Evolutionary conservation across 371 early-diverging fungal genomes (phyloP).

Genomic region (Zychaea mexicana): DNA sequence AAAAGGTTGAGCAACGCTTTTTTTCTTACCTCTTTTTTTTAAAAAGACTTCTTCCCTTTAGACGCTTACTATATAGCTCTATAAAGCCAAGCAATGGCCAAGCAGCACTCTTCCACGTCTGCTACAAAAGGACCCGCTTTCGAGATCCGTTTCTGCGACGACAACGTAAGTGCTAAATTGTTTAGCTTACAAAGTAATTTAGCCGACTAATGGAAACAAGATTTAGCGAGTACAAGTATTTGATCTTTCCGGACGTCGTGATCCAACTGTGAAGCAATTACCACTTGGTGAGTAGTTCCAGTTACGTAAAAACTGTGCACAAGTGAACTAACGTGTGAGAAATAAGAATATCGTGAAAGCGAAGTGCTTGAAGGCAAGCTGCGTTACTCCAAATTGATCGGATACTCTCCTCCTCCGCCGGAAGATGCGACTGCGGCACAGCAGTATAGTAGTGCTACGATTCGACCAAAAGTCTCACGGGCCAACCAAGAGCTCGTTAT

Average conservation of each 20-base stretch:
- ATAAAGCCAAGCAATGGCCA: conserved; percentile 1
- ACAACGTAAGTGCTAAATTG: conserved; percentile 22
- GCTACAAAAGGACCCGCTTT: conserved; percentile 27
- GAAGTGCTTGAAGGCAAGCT: conserved; percentile 33
- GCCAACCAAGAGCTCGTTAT: neutral
- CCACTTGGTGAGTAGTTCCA: conserved; percentile 24
- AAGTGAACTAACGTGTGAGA: neutral
- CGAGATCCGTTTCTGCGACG: conserved; percentile 43
- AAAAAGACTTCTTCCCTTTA: too few relatives aligned
- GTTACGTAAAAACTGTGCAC: neutral
- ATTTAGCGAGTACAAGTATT: conserved; percentile 44
- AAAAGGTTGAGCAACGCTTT: neutral
- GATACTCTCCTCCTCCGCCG: neutral
- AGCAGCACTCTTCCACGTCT: neutral
- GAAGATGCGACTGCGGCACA: neutral
- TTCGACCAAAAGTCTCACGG: neutral
- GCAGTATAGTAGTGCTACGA: too few relatives aligned
- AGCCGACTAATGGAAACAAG: neutral
- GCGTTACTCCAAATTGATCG: conserved; percentile 28
- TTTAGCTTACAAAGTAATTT: neutral
- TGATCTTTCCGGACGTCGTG: conserved; percentile 25
- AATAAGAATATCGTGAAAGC: conserved; percentile 28
- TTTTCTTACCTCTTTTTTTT: neutral
- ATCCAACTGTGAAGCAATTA: conserved; percentile 9
- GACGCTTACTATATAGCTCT: too few relatives aligned